Evolutionary conservation across 2,329 filamentous ascomycete genomes (phyloP), one percentile per base, ranked within the genome.

Genomic region (Fusarium neocosmosporiellum): DNA sequence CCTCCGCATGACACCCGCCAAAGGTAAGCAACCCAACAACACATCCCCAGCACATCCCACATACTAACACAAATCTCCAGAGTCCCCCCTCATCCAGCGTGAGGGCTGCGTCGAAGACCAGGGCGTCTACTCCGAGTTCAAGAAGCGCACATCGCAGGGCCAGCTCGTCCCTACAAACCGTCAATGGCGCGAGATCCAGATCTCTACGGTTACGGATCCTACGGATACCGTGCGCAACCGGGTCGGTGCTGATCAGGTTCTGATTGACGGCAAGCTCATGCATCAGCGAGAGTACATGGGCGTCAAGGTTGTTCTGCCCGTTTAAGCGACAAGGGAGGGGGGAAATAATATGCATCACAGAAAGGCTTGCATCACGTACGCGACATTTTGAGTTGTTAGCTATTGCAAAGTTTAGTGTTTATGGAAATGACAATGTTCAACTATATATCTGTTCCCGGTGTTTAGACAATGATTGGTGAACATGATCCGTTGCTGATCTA

Each of bases 171-270:
- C 85, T 0, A 86, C 83, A 13, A 86, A 85, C 67, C 74, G 78
- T 2, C 79, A 86, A 70, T 87, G 84, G 85, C 81, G 85, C n/a
- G 85, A 87, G 75, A 85, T 86, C 31, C 84, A 86, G 72, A 86
- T 86, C 50, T 76, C 83, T 1, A 86, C 83, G 6, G 78, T 75
- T 16, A 84, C 83, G 0, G 82, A 84, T 67, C 82, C 83, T 2
- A 85, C 84, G 0, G 84, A 85, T 69, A 80, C 79, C 1, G 78
- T 79, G 22, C 75, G 79, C 41, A 85, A 85, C 70, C 74, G 82
- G 10, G 67, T 85, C 37, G 84, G 84, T 53, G 83, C 80, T 20
- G 78, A 85, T 61, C 84, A 86, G 61, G 80, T 84, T 0, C 65
- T 85, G 2, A 80, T 85, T 63, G 78, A 84, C 68, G 83, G 84